Evolutionary conservation across 129 eudicot genomes (phyloP).

Genomic region (Deinandra increscens): DNA sequence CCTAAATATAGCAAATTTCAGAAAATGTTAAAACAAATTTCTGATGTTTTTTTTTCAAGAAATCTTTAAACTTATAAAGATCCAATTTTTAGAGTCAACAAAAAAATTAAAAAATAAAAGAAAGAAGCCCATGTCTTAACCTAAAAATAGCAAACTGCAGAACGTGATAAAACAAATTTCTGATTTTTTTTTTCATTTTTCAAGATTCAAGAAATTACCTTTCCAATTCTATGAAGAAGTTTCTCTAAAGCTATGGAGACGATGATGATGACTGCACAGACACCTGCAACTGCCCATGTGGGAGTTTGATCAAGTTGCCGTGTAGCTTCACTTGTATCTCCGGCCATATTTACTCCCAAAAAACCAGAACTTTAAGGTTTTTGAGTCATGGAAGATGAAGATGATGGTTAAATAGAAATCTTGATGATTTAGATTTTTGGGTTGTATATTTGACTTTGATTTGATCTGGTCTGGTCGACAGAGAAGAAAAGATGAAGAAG

Average conservation of each 20-base stretch:
- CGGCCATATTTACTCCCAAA: conserved; percentile 41
- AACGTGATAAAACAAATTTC: too few species aligned
- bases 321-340: conserved; percentile 27
- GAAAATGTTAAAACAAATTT: too few species aligned
- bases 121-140: conserved; percentile 1
- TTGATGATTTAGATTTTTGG: neutral
- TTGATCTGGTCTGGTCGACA: neutral
- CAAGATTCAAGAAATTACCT: conserved; percentile 32
- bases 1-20: neutral
- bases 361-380: neutral
- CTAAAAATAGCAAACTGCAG: neutral
- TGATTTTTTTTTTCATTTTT: neutral
- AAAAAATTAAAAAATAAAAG: neutral
- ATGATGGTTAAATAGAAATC: neutral
- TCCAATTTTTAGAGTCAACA: too few species aligned
- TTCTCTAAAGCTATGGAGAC: conserved; percentile 62
- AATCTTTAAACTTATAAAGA: too few species aligned
- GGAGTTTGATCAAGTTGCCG: conserved; percentile 74
- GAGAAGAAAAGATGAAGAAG: neutral
- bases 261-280: conserved; percentile 75
- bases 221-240: conserved; percentile 59
- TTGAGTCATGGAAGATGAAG: neutral
- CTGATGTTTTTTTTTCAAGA: neutral
- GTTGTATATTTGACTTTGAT: neutral
- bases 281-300: conserved; percentile 95